Evolutionary conservation across 495 filamentous ascomycete genomes (phyloP), one percentile per base, ranked within the genome.

Genomic region (Bacidia gigantensis): DNA sequence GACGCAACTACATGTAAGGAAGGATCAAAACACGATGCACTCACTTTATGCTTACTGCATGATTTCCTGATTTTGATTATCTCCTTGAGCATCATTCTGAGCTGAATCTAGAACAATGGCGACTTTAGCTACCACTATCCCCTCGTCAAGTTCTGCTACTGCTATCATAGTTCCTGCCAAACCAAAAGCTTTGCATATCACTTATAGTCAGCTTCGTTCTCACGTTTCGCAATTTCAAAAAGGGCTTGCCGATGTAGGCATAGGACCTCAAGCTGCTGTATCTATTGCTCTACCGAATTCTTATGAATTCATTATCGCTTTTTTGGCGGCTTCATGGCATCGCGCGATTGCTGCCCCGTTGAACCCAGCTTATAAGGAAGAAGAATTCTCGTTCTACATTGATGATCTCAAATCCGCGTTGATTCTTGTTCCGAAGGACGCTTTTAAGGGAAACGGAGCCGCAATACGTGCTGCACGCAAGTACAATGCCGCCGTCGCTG

Each of bases 331-430:
- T 14, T 76, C 84, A 5, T 83, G 78, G 75, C 86, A 90, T 68
- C 77, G 86, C 53, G 81, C 70, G 23, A 83, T 88, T 56, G 86
- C 86, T 20, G 86, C 86, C 3, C 86, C 86, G 2, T 69, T 92
- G 49, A 89, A 90, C 66, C 78, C 85, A 20, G 82, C 78, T 24
- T 90, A 92, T 68, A 89, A 87, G 69, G 83, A 89, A 60, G 79
- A 81, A 24, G 86, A 90, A 64, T 89, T 90, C 62, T 85, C 90
- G 64, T 89, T 92, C 67, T 92, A 89, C 64, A 88, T 90, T 57
- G 80, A 86, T 32, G 86, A 92, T 64, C 73, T 92, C 58, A 83
- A 76, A 58, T 86, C 84, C 10, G 81, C 80, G 35, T 66, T 90
- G 41, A 75, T 83, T 3, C 70, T 90, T 39, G 81, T 90, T 10